A percentile compares a stretch with the other conserved stretches of the same genome.
Evolutionary conservation across 148 eudicot genomes (phyloP).

Genomic region (Rhododendron simsii): DNA sequence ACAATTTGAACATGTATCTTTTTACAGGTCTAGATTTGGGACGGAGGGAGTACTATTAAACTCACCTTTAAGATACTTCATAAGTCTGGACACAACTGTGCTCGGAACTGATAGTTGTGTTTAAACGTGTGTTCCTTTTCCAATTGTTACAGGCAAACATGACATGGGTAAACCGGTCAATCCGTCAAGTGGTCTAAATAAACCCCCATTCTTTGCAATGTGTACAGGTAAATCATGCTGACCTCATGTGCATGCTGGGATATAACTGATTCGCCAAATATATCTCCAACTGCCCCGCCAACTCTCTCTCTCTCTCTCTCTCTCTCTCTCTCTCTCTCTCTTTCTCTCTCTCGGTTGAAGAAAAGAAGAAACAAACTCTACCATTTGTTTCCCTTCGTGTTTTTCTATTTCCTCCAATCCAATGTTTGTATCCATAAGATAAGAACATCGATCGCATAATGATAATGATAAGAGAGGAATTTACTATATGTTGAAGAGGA

Average conservation of each 20-base stretch:
- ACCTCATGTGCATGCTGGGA: neutral
- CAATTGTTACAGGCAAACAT: neutral
- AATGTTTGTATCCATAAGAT: neutral
- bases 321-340: conserved; percentile 15
- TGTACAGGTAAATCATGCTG: neutral
- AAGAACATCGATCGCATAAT: neutral
- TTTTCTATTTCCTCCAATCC: neutral
- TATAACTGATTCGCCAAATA: neutral
- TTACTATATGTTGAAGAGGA: neutral
- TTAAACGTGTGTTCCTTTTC: no score
- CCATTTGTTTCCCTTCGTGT: neutral
- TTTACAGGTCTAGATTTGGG: no score
- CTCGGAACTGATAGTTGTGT: no score
- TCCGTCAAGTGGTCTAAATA: neutral
- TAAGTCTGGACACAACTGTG: no score
- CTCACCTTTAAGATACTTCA: no score
- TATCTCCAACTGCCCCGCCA: neutral
- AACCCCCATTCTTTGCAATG: neutral
- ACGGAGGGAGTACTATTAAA: no score
- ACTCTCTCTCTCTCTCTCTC: conserved; percentile 70
- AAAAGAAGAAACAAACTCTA: neutral
- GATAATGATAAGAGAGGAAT: neutral
- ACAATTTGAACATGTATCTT: no score
- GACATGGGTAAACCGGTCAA: neutral
- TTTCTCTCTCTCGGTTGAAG: neutral